Evolutionary conservation across 768 basidiomycete species (phyloP).

Genomic region (Hortiboletus campestris): DNA sequence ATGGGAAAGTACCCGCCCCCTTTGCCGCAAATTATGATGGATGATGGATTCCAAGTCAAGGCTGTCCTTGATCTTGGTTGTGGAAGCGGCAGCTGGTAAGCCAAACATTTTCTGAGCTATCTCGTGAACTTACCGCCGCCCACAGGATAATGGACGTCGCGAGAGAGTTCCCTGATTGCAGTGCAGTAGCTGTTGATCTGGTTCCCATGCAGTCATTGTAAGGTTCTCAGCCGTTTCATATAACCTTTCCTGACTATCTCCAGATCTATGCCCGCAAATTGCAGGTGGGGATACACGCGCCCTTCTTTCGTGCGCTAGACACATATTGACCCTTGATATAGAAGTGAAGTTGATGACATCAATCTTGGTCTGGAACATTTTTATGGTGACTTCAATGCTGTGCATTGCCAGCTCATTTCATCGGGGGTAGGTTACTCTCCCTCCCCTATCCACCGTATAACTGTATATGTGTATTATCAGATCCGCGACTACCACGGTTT

Average conservation of each 20-base stretch:
- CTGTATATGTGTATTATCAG: conserved; percentile 35
- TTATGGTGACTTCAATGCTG: conserved; percentile 74
- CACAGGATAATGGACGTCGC: conserved; percentile 75
- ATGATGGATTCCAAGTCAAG: conserved; percentile 59
- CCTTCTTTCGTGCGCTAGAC: conserved; percentile 3
- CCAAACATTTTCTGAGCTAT: not conserved
- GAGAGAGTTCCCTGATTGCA: conserved; percentile 66
- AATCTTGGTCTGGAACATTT: conserved; percentile 83
- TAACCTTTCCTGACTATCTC: conserved; percentile 18
- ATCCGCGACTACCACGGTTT: conserved; percentile 65
- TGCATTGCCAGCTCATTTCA: conserved; percentile 68
- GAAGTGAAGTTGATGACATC: conserved; percentile 82
- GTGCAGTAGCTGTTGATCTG: conserved; percentile 72
- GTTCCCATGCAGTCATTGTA: conserved; percentile 76
- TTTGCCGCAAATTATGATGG: conserved; percentile 56
- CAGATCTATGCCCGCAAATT: conserved; percentile 68
- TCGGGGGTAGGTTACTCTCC: conserved; percentile 58
- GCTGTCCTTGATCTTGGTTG: conserved; percentile 74
- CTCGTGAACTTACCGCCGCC: conserved; percentile 7
- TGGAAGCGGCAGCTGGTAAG: conserved; percentile 75
- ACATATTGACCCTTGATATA: conserved; percentile 26
- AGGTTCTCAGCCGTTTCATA: conserved; percentile 27
- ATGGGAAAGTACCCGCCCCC: conserved; percentile 68
- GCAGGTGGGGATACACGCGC: conserved; percentile 45
- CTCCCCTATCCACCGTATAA: conserved; percentile 12